Percentiles rank a stretch among this genome's conserved stretches.
These are phyloP conservation scores for Ambrosia artemisiifolia DNA, from an alignment of 129 eudicot species.

Conservation along the genomic window DNA sequence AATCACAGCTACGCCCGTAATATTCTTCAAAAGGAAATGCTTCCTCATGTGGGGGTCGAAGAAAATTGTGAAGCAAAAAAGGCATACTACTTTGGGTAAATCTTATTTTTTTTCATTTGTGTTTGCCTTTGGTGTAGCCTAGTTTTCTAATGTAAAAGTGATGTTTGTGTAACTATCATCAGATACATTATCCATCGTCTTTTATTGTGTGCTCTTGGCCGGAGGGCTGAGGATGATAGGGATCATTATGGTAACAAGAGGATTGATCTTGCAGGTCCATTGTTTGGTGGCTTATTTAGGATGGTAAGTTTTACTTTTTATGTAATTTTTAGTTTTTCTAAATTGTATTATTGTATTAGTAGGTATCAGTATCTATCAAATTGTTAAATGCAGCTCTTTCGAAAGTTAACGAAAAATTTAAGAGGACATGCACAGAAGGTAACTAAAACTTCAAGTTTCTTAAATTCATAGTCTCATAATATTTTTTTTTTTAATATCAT, in stretches of 20 bases:
- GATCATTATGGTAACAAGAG: constrained; percentile 98
- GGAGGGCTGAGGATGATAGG: constrained; percentile 96
- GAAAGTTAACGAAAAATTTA: constrained; percentile 89
- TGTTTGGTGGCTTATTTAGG: constrained; percentile 88
- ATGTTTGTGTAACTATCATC: constrained; percentile 6
- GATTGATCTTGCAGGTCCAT: constrained; percentile 97
- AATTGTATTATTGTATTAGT: neutral
- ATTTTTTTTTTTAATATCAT: neutral
- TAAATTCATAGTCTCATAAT: neutral
- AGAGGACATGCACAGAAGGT: constrained; percentile 87
- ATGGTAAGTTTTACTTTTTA: constrained; percentile 38
- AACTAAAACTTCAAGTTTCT: neutral
- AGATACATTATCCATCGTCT: constrained; percentile 93
- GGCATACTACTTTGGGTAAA: constrained; percentile 89
- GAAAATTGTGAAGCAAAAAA: constrained; percentile 94
- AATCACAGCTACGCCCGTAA: constrained; percentile 76
- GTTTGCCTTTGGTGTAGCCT: neutral
- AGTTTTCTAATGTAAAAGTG: neutral
- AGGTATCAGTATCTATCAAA: constrained; percentile 8
- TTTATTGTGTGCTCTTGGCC: constrained; percentile 85
- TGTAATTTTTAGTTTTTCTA: neutral
- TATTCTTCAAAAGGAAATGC: constrained; percentile 95
- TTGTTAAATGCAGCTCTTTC: constrained; percentile 54
- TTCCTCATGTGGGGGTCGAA: constrained; percentile 96
- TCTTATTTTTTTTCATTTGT: neutral